Base-by-base conservation (phyloP, 2,329 filamentous ascomycete species). In the Cylindrodendrum hubeiense region DNA sequence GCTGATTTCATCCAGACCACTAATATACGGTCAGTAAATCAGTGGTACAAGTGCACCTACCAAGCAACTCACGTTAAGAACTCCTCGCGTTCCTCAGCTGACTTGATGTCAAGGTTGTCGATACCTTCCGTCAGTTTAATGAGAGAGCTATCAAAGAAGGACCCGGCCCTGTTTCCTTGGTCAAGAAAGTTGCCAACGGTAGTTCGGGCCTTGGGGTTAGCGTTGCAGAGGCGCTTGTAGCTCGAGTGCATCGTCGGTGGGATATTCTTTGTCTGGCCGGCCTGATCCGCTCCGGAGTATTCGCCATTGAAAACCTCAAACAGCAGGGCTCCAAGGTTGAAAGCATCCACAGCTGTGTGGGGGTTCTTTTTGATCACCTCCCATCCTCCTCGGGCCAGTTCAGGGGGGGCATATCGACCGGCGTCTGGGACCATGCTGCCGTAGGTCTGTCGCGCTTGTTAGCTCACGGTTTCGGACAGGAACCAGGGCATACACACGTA, bases 111-210 rank as follows among this genome's bases (percentile, higher is more conserved):
- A 37, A 99, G 84, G 71, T 92, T 98, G 61, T 99, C 96, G 60
- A 98, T 93, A 34, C 94, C 94, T 67, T 98, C 93, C 0, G 95
- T 96, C 71, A 99, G 83, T 69, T 95, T 94, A 73, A 99, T 98
- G 17, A 99, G 82, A 0, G 95, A 90, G 3, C 93, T 97, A 74
- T 98, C 93, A 71, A 99, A 98, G 79, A 98, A 99, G 0, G 93
- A 90, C 19, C 94, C 93, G 58, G 84, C 86, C 51, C 95, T 89
- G 73, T 87, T 90, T 12, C 96, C 96, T 77, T 98, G 95, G 49
- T 98, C 95, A 4, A 98, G 83, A 72, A 98, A 98, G 72, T 94
- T 91, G 9, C 89, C 89, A 17, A 97, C 89, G 66, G 91, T 97
- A 58, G 97, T 86, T 68, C 96, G 89, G 21, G 94, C 87, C 79